These are phyloP conservation scores for Rheum nobile DNA, from an alignment of 148 eudicot genomes.

Conservation along the genomic window DNA sequence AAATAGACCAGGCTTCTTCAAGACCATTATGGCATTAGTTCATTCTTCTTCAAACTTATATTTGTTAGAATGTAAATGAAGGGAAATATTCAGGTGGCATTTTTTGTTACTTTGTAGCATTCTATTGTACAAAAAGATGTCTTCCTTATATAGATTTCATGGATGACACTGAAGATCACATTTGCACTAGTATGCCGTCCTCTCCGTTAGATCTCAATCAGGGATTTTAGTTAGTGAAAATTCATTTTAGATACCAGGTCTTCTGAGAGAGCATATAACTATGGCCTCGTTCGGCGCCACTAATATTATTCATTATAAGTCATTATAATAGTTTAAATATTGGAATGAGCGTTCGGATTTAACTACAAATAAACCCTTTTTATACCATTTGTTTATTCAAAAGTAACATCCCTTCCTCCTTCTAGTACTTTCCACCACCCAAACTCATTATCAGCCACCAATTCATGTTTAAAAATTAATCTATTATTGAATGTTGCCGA, in stretches of 20 bases:
- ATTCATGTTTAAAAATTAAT: too few species aligned
- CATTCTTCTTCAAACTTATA: background rate
- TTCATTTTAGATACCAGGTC: background rate
- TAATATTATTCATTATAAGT: too few species aligned
- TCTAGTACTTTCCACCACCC: too few species aligned
- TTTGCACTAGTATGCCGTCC: background rate
- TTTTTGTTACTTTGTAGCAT: background rate
- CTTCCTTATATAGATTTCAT: background rate
- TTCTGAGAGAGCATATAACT: background rate
- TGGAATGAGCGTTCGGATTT: too few species aligned
- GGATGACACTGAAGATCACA: background rate
- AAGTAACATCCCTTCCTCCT: too few species aligned
- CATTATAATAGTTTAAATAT: too few species aligned
- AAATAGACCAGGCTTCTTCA: background rate
- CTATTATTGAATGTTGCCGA: too few species aligned
- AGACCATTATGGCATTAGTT: background rate
- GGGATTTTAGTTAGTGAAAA: background rate
- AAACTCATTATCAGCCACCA: too few species aligned
- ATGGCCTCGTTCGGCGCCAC: too few species aligned
- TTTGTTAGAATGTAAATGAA: background rate
- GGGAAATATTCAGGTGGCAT: background rate
- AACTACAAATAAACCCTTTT: too few species aligned
- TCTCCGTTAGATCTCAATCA: background rate
- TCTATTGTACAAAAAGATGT: background rate
- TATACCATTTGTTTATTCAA: too few species aligned